Conservation (phyloP, 2,329 filamentous ascomycete genomes). For the Fusarium buharicum region DNA sequence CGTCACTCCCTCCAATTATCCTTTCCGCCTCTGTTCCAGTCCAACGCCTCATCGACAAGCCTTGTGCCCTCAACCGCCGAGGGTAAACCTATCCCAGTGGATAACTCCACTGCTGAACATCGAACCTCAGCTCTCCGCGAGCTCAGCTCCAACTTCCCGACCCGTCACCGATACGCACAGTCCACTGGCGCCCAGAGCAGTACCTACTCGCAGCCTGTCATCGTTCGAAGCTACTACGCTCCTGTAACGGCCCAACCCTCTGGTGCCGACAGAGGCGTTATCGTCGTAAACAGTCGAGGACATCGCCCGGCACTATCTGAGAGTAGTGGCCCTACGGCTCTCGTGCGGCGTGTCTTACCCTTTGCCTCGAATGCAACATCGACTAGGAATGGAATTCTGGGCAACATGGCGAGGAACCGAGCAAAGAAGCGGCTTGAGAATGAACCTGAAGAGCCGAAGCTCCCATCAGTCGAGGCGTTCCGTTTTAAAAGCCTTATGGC, state of each 20-base stretch:
- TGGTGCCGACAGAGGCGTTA: slow-evolving; percentile 46
- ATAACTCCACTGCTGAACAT: slow-evolving; percentile 65
- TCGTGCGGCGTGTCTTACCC: slow-evolving; percentile 47
- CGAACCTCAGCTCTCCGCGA: slow-evolving; percentile 70
- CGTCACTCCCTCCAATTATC: slow-evolving; percentile 58
- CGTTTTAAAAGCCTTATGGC: slow-evolving; percentile 73
- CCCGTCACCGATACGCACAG: slow-evolving; percentile 66
- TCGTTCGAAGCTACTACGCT: slow-evolving; percentile 71
- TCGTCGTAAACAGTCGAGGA: slow-evolving; percentile 46
- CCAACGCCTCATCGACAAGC: slow-evolving; percentile 63
- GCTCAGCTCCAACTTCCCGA: slow-evolving; percentile 67
- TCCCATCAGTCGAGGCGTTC: slow-evolving; percentile 72
- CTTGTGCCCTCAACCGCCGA: slow-evolving; percentile 65
- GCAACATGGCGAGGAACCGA: slow-evolving; percentile 57
- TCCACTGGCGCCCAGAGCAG: slow-evolving; percentile 65
- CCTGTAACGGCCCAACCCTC: slow-evolving; percentile 51
- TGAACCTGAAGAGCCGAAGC: slow-evolving; percentile 54
- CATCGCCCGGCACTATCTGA: slow-evolving; percentile 44
- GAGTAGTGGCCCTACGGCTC: slow-evolving; percentile 45
- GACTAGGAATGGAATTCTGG: slow-evolving; percentile 54
- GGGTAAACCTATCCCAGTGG: slow-evolving; percentile 65
- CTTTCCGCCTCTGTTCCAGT: slow-evolving; percentile 60
- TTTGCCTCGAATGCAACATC: slow-evolving; percentile 49
- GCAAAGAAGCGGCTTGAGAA: slow-evolving; percentile 51
- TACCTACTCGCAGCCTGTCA: slow-evolving; percentile 72